A percentile compares a stretch with the other conserved stretches of the same genome.
These are phyloP conservation scores for Phoma sp. DNA, from an alignment of 2,329 filamentous ascomycete species.

Conservation along the genomic window DNA sequence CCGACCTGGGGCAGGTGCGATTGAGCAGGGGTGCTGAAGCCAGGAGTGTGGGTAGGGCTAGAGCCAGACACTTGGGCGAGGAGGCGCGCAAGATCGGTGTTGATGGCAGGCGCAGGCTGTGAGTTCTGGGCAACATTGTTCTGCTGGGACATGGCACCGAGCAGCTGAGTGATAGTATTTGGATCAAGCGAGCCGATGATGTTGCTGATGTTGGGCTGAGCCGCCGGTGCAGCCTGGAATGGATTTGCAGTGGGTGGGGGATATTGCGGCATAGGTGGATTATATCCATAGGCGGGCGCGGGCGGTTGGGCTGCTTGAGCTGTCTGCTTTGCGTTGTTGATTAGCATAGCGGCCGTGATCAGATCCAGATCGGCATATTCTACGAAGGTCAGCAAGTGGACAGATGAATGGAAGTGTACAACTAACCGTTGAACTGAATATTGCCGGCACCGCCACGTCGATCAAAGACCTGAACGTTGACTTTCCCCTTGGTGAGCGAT, in stretches of 20 bases:
- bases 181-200: conserved; percentile 73
- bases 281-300: conserved; percentile 35
- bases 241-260: conserved; percentile 45
- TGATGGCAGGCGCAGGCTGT: conserved; percentile 44
- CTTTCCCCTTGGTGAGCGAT: conserved; percentile 73
- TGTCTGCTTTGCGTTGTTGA: conserved; percentile 70
- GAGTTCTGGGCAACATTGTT: conserved; percentile 47
- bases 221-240: conserved; percentile 40
- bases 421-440: conserved; percentile 74
- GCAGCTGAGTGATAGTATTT: conserved; percentile 71
- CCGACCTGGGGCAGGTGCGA: conserved; percentile 35
- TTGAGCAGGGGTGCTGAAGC: conserved; percentile 28
- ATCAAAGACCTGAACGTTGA: conserved; percentile 85
- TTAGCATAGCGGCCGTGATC: conserved; percentile 77
- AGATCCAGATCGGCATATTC: conserved; percentile 87
- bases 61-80: conserved; percentile 43
- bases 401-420: not conserved
- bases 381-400: conserved; percentile 37
- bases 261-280: conserved; percentile 26
- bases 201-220: conserved; percentile 62
- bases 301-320: conserved; percentile 44
- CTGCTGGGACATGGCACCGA: conserved; percentile 61
- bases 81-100: conserved; percentile 48
- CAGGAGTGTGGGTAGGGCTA: conserved; percentile 24
- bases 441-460: conserved; percentile 75